A percentile compares a stretch with the other conserved stretches of the same genome.
phyloP scores from a whole-genome alignment of 257 asterid genomes.

The Oldenlandia corymbosa region DNA sequence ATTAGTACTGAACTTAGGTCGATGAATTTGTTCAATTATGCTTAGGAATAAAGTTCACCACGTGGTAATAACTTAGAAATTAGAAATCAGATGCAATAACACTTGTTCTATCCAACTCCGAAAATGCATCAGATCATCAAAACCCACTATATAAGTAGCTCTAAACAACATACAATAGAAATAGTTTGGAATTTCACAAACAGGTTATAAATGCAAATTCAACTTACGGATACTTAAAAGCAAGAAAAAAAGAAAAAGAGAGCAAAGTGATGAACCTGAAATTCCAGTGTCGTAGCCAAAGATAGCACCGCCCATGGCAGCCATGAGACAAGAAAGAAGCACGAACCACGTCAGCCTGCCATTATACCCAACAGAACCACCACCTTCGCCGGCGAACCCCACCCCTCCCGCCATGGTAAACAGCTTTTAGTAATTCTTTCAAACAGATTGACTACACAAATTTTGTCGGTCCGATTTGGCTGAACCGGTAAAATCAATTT shows the following conservation, averaged over 20 bases:
- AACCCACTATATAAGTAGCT: neutral
- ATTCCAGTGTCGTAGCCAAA: constrained; percentile 45
- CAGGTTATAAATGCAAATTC: too few species aligned
- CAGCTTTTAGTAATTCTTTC: neutral
- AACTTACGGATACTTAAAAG: too few species aligned
- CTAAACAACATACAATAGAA: neutral
- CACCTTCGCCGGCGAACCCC: constrained; percentile 6
- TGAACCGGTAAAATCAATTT: too few species aligned
- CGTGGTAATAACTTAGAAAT: too few species aligned
- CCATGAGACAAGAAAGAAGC: constrained; percentile 40
- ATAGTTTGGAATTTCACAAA: neutral
- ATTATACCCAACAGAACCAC: constrained; percentile 9
- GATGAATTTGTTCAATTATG: too few species aligned
- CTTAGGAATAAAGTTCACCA: too few species aligned
- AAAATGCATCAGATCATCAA: neutral
- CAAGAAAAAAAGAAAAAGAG: neutral
- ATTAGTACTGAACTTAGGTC: constrained; percentile 1
- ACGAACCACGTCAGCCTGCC: constrained; percentile 38
- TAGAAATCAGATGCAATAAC: neutral
- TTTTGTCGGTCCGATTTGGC: too few species aligned
- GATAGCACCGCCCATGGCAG: constrained; percentile 45
- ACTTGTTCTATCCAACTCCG: neutral
- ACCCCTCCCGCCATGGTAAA: constrained; percentile 13
- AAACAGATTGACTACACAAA: too few species aligned
- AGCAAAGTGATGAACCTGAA: constrained; percentile 19